phyloP scores from a whole-genome alignment of 371 early-diverging fungal genomes.

The Mortierella sp. region DNA sequence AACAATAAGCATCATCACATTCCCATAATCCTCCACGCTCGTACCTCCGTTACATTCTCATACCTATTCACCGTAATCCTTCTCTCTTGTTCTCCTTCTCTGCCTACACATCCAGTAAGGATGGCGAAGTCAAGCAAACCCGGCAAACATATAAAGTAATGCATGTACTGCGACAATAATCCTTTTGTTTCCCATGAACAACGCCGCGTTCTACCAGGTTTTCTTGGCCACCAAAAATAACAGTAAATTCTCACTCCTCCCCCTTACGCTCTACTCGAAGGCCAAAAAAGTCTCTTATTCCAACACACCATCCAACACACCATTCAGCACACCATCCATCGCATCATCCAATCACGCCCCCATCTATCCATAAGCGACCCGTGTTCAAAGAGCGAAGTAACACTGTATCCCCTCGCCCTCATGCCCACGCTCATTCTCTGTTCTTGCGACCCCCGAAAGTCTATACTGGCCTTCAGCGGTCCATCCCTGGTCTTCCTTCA shows the following conservation, averaged over 20 bases:
- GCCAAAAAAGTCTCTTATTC: not conserved
- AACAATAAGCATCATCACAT: not conserved
- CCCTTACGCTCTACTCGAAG: not conserved
- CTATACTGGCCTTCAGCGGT: not conserved
- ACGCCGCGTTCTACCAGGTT: too few species aligned
- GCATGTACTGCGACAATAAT: not conserved
- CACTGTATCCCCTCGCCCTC: not conserved
- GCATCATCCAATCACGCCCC: not conserved
- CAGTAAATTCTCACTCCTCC: not conserved
- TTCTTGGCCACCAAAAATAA: too few species aligned
- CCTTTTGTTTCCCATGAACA: not conserved
- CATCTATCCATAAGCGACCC: not conserved
- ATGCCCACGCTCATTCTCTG: not conserved
- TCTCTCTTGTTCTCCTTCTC: too few species aligned
- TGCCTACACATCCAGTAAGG: not conserved
- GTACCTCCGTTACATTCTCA: not conserved
- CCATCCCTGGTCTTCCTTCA: constrained; percentile 2
- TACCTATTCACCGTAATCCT: not conserved
- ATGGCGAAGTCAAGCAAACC: not conserved
- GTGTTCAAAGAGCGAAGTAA: not conserved
- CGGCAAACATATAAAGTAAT: not conserved
- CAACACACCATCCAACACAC: not conserved
- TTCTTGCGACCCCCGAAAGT: constrained; percentile 9
- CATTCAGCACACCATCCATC: not conserved
- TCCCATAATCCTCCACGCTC: not conserved